Percentiles rank a stretch among this genome's conserved stretches.
These are phyloP conservation scores for Aotearoamyces nothofagi DNA, from an alignment of 2,329 filamentous ascomycete genomes.

Conservation along the genomic window DNA sequence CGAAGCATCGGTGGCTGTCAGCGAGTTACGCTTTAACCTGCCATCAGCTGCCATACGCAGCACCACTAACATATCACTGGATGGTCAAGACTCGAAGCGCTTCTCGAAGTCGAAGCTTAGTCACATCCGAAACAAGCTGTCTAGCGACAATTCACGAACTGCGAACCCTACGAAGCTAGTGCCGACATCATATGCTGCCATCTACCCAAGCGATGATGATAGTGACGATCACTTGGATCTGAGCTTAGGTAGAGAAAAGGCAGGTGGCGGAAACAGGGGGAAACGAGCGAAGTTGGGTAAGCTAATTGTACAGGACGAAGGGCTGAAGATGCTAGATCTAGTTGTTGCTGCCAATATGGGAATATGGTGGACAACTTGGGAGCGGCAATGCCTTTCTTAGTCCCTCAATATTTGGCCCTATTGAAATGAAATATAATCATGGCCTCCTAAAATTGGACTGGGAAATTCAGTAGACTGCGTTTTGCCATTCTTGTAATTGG, in stretches of 20 bases:
- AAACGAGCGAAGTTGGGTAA: constrained; percentile 89
- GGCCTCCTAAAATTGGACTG: no score
- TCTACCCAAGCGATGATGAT: constrained; percentile 13
- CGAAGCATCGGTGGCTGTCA: constrained; percentile 30
- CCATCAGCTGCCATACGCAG: constrained; percentile 40
- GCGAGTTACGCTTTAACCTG: constrained; percentile 82
- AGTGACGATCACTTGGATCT: constrained; percentile 42
- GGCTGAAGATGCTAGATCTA: constrained; percentile 89
- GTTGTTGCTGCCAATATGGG: constrained; percentile 84
- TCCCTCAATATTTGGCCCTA: no score
- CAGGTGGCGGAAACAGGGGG: constrained; percentile 73
- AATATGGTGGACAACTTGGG: constrained; percentile 86
- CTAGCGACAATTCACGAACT: constrained; percentile 13
- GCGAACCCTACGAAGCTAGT: constrained; percentile 9
- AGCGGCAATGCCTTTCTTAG: constrained; percentile 21
- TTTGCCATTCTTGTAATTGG: no score
- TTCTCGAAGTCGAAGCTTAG: constrained; percentile 8
- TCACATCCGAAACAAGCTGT: constrained; percentile 17
- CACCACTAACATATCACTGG: constrained; percentile 11
- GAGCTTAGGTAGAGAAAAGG: constrained; percentile 65
- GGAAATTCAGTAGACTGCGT: no score
- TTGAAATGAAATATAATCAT: no score
- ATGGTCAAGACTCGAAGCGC: constrained; percentile 8
- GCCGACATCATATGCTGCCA: constrained; percentile 10
- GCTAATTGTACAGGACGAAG: constrained; percentile 76